phyloP scores from a whole-genome alignment of 2,329 filamentous ascomycete genomes.

The Trichoderma asperellum region DNA sequence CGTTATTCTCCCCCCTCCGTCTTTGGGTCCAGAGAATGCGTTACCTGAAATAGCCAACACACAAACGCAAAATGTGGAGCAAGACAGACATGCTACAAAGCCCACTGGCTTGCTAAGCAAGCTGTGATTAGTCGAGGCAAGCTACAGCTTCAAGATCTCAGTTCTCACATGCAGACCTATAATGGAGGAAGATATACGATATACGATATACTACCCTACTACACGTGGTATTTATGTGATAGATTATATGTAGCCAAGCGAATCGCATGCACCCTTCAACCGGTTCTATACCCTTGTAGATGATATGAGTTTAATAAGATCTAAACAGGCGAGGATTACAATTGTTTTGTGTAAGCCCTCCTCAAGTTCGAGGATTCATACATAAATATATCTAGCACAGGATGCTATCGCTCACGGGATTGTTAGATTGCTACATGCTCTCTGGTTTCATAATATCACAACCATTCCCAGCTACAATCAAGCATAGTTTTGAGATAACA shows the following conservation, averaged over 20 bases:
- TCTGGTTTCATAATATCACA: neutral
- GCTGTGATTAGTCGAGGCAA: neutral
- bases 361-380: neutral
- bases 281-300: neutral
- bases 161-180: neutral
- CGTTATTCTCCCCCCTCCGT: neutral
- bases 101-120: slow-evolving; percentile 13
- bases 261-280: neutral
- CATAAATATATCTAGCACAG: no score
- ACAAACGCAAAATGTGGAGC: neutral
- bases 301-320: neutral
- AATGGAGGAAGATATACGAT: neutral
- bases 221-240: neutral
- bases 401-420: neutral
- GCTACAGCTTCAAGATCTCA: neutral
- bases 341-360: neutral
- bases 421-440: neutral
- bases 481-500: neutral
- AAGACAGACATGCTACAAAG: neutral
- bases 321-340: neutral
- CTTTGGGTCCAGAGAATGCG: no score
- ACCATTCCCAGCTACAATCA: neutral
- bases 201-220: neutral
- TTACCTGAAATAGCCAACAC: neutral
- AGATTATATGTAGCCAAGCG: neutral